A percentile compares a stretch with the other conserved stretches of the same genome.
Evolutionary conservation across 148 eudicot species (phyloP).

Genomic region (Spergularia marina): DNA sequence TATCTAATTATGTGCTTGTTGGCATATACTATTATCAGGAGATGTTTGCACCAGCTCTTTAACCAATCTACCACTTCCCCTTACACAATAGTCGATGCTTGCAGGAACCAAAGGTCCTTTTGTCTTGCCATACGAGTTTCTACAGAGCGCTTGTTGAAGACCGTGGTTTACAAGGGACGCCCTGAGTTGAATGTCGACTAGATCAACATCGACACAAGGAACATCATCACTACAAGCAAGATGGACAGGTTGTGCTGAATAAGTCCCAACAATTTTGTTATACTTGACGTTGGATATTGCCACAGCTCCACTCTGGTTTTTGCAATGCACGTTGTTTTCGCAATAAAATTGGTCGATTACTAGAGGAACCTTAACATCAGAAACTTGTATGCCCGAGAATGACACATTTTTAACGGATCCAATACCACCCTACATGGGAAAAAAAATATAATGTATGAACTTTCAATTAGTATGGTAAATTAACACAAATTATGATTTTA

Average conservation of each 20-base stretch:
- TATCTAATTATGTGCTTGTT: slow-evolving; percentile 5
- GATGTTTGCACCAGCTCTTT: slow-evolving; percentile 32
- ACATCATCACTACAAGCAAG: slow-evolving; percentile 64
- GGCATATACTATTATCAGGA: slow-evolving; percentile 32
- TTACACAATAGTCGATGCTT: slow-evolving; percentile 59
- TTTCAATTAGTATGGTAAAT: background rate
- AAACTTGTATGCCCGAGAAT: slow-evolving; percentile 58
- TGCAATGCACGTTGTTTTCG: slow-evolving; percentile 50
- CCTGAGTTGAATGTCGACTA: slow-evolving; percentile 46
- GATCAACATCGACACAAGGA: slow-evolving; percentile 59
- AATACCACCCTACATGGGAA: slow-evolving; percentile 52
- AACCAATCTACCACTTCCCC: slow-evolving; percentile 37
- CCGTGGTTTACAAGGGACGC: slow-evolving; percentile 27
- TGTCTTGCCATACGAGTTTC: slow-evolving; percentile 68
- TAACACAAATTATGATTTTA: background rate
- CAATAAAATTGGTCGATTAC: slow-evolving; percentile 77
- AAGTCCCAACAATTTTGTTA: slow-evolving; percentile 58
- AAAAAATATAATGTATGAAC: background rate
- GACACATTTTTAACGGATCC: slow-evolving; percentile 71
- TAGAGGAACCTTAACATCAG: slow-evolving; percentile 62
- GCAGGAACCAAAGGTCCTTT: slow-evolving; percentile 53
- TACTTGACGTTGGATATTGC: slow-evolving; percentile 53
- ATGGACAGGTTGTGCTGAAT: slow-evolving; percentile 51
- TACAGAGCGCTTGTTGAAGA: slow-evolving; percentile 45
- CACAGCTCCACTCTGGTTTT: slow-evolving; percentile 63